Evolutionary conservation across 2,329 filamentous ascomycete genomes (phyloP), one percentile per base, ranked within the genome.

Genomic region (Cladosporium sp.): DNA sequence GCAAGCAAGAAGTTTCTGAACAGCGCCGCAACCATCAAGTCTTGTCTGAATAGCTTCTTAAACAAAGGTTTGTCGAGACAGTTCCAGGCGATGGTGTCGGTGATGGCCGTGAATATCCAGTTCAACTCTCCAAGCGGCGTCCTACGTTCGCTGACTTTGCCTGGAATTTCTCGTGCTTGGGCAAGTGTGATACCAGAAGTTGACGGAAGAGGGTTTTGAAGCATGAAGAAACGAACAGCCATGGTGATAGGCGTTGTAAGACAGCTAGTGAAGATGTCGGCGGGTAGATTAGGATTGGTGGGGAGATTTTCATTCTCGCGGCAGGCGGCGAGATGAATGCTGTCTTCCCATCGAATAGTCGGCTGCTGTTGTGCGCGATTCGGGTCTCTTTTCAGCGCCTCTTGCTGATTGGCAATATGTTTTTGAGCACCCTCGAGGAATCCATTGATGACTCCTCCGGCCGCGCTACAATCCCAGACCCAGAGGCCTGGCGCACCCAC

Each of bases 101-200:
- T 98, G 57, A 98, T 97, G 49, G 93, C 93, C 0, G 93, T 98
- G 65, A 98, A 97, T 30, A 98, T 98, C 93, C 93, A 98, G 64
- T 98, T 98, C 12, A 98, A 76, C 71, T 98, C 93, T 55, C 93
- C 93, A 29, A 98, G 78, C 7, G 93, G 93, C 43, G 93, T 97
- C 63, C 93, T 80, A 53, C 93, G 81, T 69, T 98, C 93, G 64
- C 95, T 92, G 36, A 97, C 79, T 55, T 90, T 84, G 29, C 93
- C 93, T 2, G 92, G 91, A 15, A 98, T 85, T 62, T 89, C 88
- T 67, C 89, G 86, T 36, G 92, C 91, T 59, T 92, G 82, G 53
- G 93, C 88, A 3, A 92, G 81, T 2, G 82, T 85, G 50, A 95
- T 73, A 35, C 79, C 80, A 20, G 61, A 60, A 6, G 64, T 63